phyloP scores from a whole-genome alignment of 2,329 filamentous ascomycete genomes.

The Orbilia quercus region DNA sequence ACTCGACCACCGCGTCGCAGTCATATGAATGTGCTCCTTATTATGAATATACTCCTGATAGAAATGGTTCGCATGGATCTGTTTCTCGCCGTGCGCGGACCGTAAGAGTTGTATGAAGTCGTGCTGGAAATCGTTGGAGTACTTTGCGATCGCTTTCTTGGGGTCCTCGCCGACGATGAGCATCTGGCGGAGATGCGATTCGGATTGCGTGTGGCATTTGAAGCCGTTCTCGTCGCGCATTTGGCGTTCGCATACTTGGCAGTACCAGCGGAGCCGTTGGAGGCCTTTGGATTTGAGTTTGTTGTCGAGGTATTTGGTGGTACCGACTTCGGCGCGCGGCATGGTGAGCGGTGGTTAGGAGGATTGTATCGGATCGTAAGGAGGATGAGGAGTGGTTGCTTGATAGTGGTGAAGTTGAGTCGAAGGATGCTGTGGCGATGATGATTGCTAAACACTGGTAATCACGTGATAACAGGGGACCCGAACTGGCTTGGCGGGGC shows the following conservation, averaged over 20 bases:
- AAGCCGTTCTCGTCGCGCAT: slow-evolving; percentile 89
- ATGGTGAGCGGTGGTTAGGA: slow-evolving; percentile 68
- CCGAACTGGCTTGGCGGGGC: too few species aligned
- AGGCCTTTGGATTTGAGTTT: slow-evolving; percentile 82
- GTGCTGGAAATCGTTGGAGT: slow-evolving; percentile 80
- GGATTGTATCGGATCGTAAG: not conserved
- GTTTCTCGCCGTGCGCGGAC: slow-evolving; percentile 90
- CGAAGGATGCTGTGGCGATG: too few species aligned
- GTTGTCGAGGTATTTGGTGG: slow-evolving; percentile 89
- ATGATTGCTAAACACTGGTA: not conserved
- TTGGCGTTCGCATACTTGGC: slow-evolving; percentile 79
- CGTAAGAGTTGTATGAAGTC: slow-evolving; percentile 82
- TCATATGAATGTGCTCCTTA: slow-evolving; percentile 92
- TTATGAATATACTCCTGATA: slow-evolving; percentile 94
- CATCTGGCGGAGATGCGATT: slow-evolving; percentile 91
- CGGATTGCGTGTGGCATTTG: slow-evolving; percentile 85
- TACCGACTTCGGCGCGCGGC: slow-evolving; percentile 91
- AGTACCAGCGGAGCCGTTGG: slow-evolving; percentile 91
- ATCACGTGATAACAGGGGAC: not conserved
- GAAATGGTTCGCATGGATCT: slow-evolving; percentile 88
- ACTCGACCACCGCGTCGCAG: slow-evolving; percentile 86
- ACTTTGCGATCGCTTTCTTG: slow-evolving; percentile 84
- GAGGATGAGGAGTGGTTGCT: too few species aligned
- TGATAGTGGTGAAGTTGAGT: too few species aligned
- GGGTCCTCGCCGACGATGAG: slow-evolving; percentile 87